Evolutionary conservation across 495 filamentous ascomycete species (phyloP).

Genomic region (Penicillium soppii): DNA sequence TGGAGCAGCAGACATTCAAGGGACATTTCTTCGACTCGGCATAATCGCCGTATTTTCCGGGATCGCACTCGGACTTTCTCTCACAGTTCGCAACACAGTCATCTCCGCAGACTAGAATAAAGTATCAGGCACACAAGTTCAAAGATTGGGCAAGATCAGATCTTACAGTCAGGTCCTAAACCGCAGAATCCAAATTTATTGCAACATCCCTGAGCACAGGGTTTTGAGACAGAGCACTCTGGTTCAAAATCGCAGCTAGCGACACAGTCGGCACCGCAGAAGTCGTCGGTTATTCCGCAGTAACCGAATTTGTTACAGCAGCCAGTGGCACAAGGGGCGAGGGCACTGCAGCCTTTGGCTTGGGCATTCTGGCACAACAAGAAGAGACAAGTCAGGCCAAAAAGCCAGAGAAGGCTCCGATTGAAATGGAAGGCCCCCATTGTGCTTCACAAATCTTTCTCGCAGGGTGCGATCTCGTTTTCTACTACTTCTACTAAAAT

Average conservation of each 20-base stretch:
- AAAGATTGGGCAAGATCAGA: conserved; percentile 1
- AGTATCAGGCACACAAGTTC: conserved; percentile 1
- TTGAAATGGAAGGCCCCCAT: neutral
- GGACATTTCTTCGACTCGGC: conserved; percentile 21
- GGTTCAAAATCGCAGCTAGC: conserved; percentile 14
- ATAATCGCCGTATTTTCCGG: conserved; percentile 17
- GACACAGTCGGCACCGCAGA: conserved; percentile 9
- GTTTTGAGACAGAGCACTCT: conserved; percentile 15
- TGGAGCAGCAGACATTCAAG: conserved; percentile 36
- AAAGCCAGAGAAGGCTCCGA: neutral
- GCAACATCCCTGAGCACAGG: conserved; percentile 21
- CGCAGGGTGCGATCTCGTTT: neutral
- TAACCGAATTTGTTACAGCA: conserved; percentile 14
- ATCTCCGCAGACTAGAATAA: conserved; percentile 10
- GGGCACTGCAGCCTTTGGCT: conserved; percentile 8
- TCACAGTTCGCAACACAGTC: conserved; percentile 26
- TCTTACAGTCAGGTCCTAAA: conserved; percentile 20
- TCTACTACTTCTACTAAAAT: neutral
- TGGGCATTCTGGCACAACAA: neutral
- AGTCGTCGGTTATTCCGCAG: conserved; percentile 1
- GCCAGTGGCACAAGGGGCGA: conserved; percentile 15
- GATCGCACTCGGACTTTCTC: conserved; percentile 26
- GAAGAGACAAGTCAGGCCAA: neutral
- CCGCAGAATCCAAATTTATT: conserved; percentile 21
- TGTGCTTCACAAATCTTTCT: neutral